phyloP scores from a whole-genome alignment of 2,329 filamentous ascomycete genomes.

The Dactylonectria estremocensis region DNA sequence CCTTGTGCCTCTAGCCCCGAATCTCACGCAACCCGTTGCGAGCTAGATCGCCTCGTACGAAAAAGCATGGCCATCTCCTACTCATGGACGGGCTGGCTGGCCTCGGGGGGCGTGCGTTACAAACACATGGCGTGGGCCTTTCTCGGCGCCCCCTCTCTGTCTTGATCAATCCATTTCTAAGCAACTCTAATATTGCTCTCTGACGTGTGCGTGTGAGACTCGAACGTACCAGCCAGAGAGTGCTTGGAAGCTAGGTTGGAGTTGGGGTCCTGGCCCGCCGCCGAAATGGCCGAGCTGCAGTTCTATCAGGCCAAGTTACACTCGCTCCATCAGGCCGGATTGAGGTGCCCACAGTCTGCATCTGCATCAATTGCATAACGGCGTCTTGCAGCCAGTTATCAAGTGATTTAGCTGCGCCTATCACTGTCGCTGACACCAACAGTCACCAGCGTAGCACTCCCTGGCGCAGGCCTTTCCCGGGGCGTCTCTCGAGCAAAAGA shows the following conservation, averaged over 20 bases:
- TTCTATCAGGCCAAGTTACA: background rate
- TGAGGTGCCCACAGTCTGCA: background rate
- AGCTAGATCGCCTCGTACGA: background rate
- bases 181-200: background rate
- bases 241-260: background rate
- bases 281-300: background rate
- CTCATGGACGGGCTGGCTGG: background rate
- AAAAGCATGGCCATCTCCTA: background rate
- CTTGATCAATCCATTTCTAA: background rate
- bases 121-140: background rate
- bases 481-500: background rate
- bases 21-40: background rate
- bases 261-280: background rate
- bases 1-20: slow-evolving; percentile 2
- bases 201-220: background rate
- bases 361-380: slow-evolving; percentile 2
- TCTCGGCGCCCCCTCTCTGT: background rate
- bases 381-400: background rate
- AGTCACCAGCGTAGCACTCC: background rate
- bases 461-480: slow-evolving; percentile 8
- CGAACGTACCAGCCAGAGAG: background rate
- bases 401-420: background rate
- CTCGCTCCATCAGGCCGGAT: background rate
- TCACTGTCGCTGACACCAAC: slow-evolving; percentile 2
- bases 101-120: background rate